Evolutionary conservation across 768 basidiomycete species (phyloP).

Genomic region (Termitomyces heimii): DNA sequence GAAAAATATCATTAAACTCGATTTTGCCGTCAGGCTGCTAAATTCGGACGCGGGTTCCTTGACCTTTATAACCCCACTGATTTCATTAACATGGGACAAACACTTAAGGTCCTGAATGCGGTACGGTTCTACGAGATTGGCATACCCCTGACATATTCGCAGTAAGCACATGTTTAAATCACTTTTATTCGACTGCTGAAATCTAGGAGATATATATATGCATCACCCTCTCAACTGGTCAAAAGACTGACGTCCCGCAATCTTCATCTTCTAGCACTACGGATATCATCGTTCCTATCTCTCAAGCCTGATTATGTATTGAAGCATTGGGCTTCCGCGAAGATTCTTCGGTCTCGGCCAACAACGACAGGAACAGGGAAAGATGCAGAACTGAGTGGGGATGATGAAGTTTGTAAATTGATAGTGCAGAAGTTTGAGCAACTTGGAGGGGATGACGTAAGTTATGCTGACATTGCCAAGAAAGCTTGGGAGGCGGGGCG

Average conservation of each 20-base stretch:
- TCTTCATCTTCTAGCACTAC: slow-evolving; percentile 86
- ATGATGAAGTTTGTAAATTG: slow-evolving; percentile 70
- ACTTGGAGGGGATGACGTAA: slow-evolving; percentile 73
- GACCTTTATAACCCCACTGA: slow-evolving; percentile 91
- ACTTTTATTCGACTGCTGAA: neutral
- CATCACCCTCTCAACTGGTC: slow-evolving; percentile 78
- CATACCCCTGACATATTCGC: slow-evolving; percentile 85
- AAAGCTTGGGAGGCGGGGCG: slow-evolving; percentile 62
- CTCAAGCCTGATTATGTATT: slow-evolving; percentile 84
- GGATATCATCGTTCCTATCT: slow-evolving; percentile 79
- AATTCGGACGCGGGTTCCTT: slow-evolving; percentile 90
- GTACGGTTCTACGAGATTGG: slow-evolving; percentile 90
- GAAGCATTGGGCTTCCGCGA: slow-evolving; percentile 94
- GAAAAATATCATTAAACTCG: neutral
- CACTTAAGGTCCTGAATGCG: slow-evolving; percentile 90
- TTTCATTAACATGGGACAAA: slow-evolving; percentile 89
- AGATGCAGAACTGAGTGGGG: slow-evolving; percentile 55
- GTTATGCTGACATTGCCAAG: slow-evolving; percentile 92
- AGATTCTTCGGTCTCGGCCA: slow-evolving; percentile 72
- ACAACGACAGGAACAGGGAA: slow-evolving; percentile 44
- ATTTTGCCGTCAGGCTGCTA: slow-evolving; percentile 70
- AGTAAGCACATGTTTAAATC: slow-evolving; percentile 45
- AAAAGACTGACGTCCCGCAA: slow-evolving; percentile 80
- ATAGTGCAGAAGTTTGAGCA: slow-evolving; percentile 91
- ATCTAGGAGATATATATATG: slow-evolving; percentile 63